phyloP scores from a whole-genome alignment of 306 rosid genomes.

The Myrica gale region DNA sequence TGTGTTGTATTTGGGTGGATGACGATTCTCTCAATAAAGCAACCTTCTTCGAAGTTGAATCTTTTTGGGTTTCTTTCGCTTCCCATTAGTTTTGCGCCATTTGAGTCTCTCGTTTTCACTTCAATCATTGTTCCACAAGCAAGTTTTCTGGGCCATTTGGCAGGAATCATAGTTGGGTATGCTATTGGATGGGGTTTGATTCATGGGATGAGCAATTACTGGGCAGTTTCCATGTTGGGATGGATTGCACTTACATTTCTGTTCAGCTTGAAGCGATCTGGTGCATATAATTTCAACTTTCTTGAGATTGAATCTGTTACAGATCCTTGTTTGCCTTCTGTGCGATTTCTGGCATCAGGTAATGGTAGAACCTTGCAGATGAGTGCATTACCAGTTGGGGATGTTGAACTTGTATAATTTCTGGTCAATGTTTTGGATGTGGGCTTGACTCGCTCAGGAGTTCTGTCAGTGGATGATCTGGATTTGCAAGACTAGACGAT shows the following conservation, averaged over 20 bases:
- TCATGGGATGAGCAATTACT: conserved; percentile 84
- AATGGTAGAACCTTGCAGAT: conserved; percentile 79
- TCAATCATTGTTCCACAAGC: conserved; percentile 96
- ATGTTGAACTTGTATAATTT: conserved; percentile 66
- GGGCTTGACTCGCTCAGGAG: conserved; percentile 29
- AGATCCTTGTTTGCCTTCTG: conserved; percentile 75
- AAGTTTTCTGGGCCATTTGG: conserved; percentile 90
- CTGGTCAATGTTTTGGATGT: conserved; percentile 25
- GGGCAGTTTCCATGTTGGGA: conserved; percentile 84
- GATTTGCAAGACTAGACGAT: conserved; percentile 29
- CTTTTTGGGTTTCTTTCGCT: conserved; percentile 92
- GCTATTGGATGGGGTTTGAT: conserved; percentile 96
- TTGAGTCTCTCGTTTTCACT: conserved; percentile 88
- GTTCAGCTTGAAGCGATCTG: conserved; percentile 78
- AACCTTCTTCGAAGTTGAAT: conserved; percentile 84
- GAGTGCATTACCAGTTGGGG: conserved; percentile 65
- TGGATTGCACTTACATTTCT: conserved; percentile 67
- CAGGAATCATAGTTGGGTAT: conserved; percentile 93
- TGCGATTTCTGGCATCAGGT: conserved; percentile 69
- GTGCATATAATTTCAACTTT: conserved; percentile 60
- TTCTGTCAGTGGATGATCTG: conserved; percentile 31
- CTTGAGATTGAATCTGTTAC: conserved; percentile 91
- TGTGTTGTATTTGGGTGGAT: conserved; percentile 99
- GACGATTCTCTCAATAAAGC: conserved; percentile 92
- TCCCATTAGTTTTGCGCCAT: conserved; percentile 95